Conservation (phyloP, 2,329 filamentous ascomycete species). For the Fusarium sp. region DNA sequence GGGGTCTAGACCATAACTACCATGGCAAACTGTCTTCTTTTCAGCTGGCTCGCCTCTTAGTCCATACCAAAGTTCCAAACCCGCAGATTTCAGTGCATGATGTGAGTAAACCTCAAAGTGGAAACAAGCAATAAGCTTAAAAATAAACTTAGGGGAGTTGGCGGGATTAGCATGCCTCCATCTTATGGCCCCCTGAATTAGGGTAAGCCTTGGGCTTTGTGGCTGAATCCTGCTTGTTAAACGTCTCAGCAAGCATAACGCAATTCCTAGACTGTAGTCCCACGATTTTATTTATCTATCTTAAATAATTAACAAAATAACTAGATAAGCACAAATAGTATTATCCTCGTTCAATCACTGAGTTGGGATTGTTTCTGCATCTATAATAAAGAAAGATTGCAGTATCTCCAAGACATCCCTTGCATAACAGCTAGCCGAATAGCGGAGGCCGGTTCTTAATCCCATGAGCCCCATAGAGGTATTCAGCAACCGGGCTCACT, state of each 20-base stretch:
- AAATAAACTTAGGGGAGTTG: not conserved
- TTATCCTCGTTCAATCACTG: not conserved
- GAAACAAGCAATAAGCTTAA: not conserved
- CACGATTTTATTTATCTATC: rapidly evolving
- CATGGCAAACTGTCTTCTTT: not conserved
- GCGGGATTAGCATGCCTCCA: not conserved
- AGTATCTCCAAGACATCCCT: not conserved
- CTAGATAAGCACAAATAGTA: not conserved
- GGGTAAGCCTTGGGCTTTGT: not conserved
- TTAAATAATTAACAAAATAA: rapidly evolving
- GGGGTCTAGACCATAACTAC: not conserved
- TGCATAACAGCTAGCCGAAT: rapidly evolving
- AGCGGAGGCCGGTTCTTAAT: not conserved
- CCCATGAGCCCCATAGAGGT: no score
- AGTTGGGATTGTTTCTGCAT: not conserved
- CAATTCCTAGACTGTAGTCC: not conserved
- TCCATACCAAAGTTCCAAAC: not conserved
- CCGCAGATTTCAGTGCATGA: not conserved
- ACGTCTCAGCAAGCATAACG: no score
- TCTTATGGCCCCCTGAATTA: not conserved
- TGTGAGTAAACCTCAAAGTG: not conserved
- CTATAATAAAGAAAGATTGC: rapidly evolving
- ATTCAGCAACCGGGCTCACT: not conserved
- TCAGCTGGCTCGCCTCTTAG: not conserved
- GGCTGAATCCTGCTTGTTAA: rapidly evolving